Evolutionary conservation across 768 basidiomycete genomes (phyloP).

Genomic region (Paxillus involutus): DNA sequence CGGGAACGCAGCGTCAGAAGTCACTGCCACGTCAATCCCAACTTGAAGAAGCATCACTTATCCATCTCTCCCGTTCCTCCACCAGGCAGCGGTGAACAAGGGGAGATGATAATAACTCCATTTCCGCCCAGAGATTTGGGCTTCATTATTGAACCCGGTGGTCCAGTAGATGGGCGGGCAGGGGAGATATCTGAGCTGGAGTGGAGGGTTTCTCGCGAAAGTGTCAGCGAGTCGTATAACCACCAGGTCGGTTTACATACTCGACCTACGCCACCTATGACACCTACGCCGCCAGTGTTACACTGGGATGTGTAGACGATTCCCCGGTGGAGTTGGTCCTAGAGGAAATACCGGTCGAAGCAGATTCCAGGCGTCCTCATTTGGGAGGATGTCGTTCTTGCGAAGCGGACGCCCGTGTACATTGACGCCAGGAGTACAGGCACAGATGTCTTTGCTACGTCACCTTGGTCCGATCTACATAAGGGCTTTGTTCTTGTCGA

Average conservation of each 20-base stretch:
- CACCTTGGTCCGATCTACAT: too few relatives aligned
- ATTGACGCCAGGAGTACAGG: too few relatives aligned
- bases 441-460: too few relatives aligned
- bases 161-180: background rate
- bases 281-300: too few relatives aligned
- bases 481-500: too few relatives aligned
- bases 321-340: background rate
- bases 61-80: background rate
- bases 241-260: background rate
- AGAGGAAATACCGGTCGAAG: too few relatives aligned
- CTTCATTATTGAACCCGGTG: background rate
- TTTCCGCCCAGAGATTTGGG: background rate
- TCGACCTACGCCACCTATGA: background rate
- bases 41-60: background rate
- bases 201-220: background rate
- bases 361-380: too few relatives aligned
- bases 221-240: background rate
- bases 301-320: background rate
- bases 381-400: too few relatives aligned
- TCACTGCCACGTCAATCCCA: background rate
- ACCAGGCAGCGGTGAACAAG: background rate
- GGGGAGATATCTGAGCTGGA: background rate
- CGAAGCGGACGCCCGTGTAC: too few relatives aligned
- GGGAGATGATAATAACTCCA: background rate
- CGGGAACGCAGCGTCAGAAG: background rate